Evolutionary conservation across 78 protist genomes (phyloP), one percentile per base, ranked within the genome.

Genomic region (Dictyostelium discoideum): DNA sequence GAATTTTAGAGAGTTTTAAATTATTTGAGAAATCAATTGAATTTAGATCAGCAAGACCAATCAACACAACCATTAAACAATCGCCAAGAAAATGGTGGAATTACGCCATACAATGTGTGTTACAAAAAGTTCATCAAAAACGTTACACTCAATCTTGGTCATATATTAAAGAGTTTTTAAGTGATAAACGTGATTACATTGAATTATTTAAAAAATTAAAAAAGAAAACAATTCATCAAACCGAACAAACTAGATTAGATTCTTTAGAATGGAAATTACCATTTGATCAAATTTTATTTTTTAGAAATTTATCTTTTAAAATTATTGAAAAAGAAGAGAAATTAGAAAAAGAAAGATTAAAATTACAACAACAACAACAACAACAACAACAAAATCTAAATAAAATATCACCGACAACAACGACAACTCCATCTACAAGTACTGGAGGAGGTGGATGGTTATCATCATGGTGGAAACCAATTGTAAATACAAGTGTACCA

Each of bases 191-290:
- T 11, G 87, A 89, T 22, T 89, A 89, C 60, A 89, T 89, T 29
- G 84, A 89, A 11, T 44, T 89, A 40, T 89, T 48, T 20, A 81
- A 60, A 26, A 57, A 69, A 32, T 50, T 69, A 11, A 89, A 89
- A 37, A 81, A 76, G 24, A 80, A 89, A 7, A 48, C 94, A 26
- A 72, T 89, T 10, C 83, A 69, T n/a, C 44, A 80, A 20, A 32
- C 94, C 20, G 94, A 89, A 37, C 73, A 89, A 57, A 72, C 74
- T 1, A 60, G 83, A n/a, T 77, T 89, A 6, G 87, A 89, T 50
- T 77, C 94, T 13, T 67, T 89, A 48, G 94, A 89, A 60, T 89
- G 94, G 94, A 89, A 89, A 48, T 40, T 89, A 50, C 39, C 94
- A 5, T 50, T 29, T 29, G 94, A 89, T 46, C 65, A 80, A 5